Evolutionary conservation across 108 stramenopile species (phyloP).

Genomic region (Skeletonema marinoi): DNA sequence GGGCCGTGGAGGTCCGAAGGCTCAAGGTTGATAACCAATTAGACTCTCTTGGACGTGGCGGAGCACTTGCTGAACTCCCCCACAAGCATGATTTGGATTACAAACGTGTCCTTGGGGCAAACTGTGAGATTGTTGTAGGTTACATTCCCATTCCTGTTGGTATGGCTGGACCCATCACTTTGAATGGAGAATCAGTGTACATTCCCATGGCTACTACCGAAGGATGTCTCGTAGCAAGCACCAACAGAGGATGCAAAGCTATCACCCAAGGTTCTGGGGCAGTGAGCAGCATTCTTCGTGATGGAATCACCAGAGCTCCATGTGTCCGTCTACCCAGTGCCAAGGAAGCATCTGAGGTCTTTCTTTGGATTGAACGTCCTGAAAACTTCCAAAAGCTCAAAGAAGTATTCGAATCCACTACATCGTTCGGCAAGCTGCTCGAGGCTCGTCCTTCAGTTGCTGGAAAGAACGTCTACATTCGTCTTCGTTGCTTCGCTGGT

Average conservation of each 20-base stretch:
- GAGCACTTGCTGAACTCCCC: slow-evolving; percentile 70
- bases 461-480: slow-evolving; percentile 93
- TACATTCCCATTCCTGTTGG: slow-evolving; percentile 97
- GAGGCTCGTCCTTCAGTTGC: slow-evolving; percentile 86
- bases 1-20: slow-evolving; percentile 93
- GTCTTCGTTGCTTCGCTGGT: slow-evolving; percentile 93
- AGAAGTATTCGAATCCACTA: slow-evolving; percentile 96
- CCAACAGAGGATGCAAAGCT: slow-evolving; percentile 97
- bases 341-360: slow-evolving; percentile 89
- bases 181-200: slow-evolving; percentile 89
- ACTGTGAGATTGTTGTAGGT: slow-evolving; percentile 98
- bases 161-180: slow-evolving; percentile 90
- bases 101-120: slow-evolving; percentile 90
- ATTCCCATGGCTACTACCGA: slow-evolving; percentile 99
- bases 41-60: slow-evolving; percentile 47
- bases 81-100: slow-evolving; percentile 84
- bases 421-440: slow-evolving; percentile 91
- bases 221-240: slow-evolving; percentile 95
- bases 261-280: slow-evolving; percentile 88
- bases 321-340: slow-evolving; percentile 87
- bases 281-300: slow-evolving; percentile 74
- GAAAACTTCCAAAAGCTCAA: slow-evolving; percentile 84
- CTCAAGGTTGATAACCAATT: slow-evolving; percentile 71
- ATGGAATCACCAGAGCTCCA: slow-evolving; percentile 98
- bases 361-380: slow-evolving; percentile 85